Base-by-base conservation (phyloP, 305 asterid species). In the Fraxinus angustifolia region DNA sequence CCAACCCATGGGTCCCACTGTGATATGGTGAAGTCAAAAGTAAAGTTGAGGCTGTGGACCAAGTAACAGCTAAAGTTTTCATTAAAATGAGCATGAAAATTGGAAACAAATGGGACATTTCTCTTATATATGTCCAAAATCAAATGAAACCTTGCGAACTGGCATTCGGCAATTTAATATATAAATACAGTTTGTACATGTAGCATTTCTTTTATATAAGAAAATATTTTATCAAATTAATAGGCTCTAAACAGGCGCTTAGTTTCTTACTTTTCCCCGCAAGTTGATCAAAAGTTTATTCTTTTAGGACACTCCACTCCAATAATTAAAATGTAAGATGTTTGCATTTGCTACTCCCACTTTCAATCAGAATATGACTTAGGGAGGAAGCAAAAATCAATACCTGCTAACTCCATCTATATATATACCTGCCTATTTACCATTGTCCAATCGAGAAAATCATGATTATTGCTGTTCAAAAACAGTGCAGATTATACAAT, bases 381-480 rank as follows among this genome's bases (percentile, higher is more conserved):
- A 53, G 31, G 36, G 78, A 73, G 45, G 70, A 83, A 80, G 83
- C 21, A 68, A 82, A 83, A 48, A 7, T 76, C 45, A 16, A 73
- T 81, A 76, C 81, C 79, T 76, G 8, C 14, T 30, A 77, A 53
- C 67, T 77, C 78, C 62, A 23, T 48, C 34, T 72, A 81, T 26
- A 82, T 11, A 16, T 10, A 28, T 38, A 38, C 2, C 3, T 10
- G 21, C 75, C 75, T 74, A 10, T 34, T 26, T n/a, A 50, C 26
- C 30, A n/a, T 77, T 11, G 72, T 73, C 56, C 0, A 19, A 4
- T 16, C 70, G 33, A 26, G 73, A 31, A 45, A 31, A 33, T 71
- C 34, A 73, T 48, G 80, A 87, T 78, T 84, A 48, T 60, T 35
- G 33, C 83, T 50, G 26, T 80, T 16, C 48, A 48, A 74, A 79